These are phyloP conservation scores for Aspergillus sp. DNA, from an alignment of 2,329 filamentous ascomycete species.

Conservation along the genomic window DNA sequence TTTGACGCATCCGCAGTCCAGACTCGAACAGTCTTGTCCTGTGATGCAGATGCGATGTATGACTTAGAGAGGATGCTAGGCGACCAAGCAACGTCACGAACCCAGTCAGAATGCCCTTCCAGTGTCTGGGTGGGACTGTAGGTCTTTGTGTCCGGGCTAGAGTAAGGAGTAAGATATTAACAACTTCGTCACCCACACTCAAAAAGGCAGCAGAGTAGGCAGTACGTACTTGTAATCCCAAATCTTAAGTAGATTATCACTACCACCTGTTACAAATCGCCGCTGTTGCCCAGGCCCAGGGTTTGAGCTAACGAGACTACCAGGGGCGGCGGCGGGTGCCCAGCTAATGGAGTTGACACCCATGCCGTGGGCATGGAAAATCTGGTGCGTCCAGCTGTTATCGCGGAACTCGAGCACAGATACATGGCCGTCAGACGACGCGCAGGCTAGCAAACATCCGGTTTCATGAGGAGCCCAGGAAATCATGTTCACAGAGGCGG, in stretches of 20 bases:
- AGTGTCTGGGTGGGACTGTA: slow-evolving; percentile 60
- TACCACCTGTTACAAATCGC: slow-evolving; percentile 91
- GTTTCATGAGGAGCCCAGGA: slow-evolving; percentile 97
- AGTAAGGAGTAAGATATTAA: neutral
- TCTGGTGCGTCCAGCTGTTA: slow-evolving; percentile 84
- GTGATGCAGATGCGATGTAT: slow-evolving; percentile 92
- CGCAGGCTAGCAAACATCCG: slow-evolving; percentile 91
- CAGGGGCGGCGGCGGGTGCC: slow-evolving; percentile 82
- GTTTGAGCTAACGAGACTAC: slow-evolving; percentile 76
- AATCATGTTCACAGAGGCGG: slow-evolving; percentile 93
- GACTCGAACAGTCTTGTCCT: slow-evolving; percentile 96
- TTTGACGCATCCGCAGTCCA: slow-evolving; percentile 77
- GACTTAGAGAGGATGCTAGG: slow-evolving; percentile 92
- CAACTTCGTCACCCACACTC: neutral
- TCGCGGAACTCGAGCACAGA: slow-evolving; percentile 96
- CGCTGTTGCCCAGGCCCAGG: slow-evolving; percentile 65
- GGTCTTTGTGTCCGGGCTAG: slow-evolving; percentile 51
- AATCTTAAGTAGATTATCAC: slow-evolving; percentile 89
- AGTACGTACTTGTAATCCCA: slow-evolving; percentile 73
- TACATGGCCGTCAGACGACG: slow-evolving; percentile 89
- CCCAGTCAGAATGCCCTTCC: slow-evolving; percentile 88
- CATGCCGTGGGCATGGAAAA: slow-evolving; percentile 87
- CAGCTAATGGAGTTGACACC: slow-evolving; percentile 96
- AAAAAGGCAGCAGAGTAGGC: neutral
- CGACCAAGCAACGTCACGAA: slow-evolving; percentile 95